phyloP scores from a whole-genome alignment of 768 basidiomycete genomes.

The Russula virescens region DNA sequence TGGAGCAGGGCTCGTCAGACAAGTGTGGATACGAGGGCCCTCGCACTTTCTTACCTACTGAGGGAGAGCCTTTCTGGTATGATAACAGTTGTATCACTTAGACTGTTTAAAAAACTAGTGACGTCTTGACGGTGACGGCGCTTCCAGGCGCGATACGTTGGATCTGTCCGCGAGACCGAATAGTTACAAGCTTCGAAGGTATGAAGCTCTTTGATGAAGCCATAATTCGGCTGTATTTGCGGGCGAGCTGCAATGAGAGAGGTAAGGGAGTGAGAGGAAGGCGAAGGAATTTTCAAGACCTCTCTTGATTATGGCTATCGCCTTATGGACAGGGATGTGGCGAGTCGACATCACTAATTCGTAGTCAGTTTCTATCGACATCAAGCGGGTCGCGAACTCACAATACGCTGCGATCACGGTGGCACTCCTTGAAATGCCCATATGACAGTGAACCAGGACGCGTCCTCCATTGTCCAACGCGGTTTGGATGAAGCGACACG shows the following conservation, averaged over 20 bases:
- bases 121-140: conserved; percentile 49
- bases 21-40: background rate
- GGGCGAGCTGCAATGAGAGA: conserved; percentile 32
- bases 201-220: conserved; percentile 55
- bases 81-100: conserved; percentile 48
- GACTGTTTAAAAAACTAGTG: conserved; percentile 44
- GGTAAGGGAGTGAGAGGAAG: conserved; percentile 19
- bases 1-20: conserved; percentile 23
- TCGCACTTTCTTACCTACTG: conserved; percentile 37
- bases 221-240: conserved; percentile 38
- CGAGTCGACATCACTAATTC: conserved; percentile 22
- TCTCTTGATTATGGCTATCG: conserved; percentile 34
- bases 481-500: conserved; percentile 57
- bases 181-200: conserved; percentile 48
- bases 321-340: conserved; percentile 14
- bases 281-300: conserved; percentile 23
- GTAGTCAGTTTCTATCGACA: background rate
- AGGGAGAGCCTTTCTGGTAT: conserved; percentile 46
- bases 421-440: conserved; percentile 66
- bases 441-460: conserved; percentile 67
- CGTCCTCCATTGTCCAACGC: conserved; percentile 48
- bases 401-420: conserved; percentile 75
- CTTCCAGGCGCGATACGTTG: conserved; percentile 54
- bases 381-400: conserved; percentile 33
- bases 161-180: conserved; percentile 37